phyloP scores from a whole-genome alignment of 2,329 filamentous ascomycete species.

The Xylaria sp. region DNA sequence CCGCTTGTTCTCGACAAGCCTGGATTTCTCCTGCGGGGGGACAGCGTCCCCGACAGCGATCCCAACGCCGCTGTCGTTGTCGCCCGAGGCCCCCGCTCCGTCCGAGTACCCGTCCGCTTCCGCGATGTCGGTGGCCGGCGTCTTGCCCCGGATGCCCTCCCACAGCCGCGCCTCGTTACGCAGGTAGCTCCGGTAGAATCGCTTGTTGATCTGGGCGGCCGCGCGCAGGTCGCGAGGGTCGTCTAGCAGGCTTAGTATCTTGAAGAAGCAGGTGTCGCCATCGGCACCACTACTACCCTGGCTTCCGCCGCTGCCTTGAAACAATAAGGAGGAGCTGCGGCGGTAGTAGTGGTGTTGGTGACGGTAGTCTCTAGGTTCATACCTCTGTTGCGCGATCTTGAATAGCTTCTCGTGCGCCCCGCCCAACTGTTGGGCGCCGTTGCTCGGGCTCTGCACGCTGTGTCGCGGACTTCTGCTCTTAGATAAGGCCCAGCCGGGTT shows the following conservation, averaged over 20 bases:
- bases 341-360: not conserved
- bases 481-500: constrained; percentile 60
- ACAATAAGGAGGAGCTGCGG: not conserved
- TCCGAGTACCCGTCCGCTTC: constrained; percentile 11
- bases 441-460: constrained; percentile 44
- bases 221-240: constrained; percentile 57
- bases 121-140: not conserved
- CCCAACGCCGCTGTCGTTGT: not conserved
- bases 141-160: constrained; percentile 1
- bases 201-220: constrained; percentile 56
- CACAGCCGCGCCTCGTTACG: constrained; percentile 23
- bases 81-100: not conserved
- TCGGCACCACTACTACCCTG: not conserved
- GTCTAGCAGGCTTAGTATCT: constrained; percentile 55
- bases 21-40: constrained; percentile 20
- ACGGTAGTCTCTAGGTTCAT: constrained; percentile 11
- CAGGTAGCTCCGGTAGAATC: constrained; percentile 52
- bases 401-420: constrained; percentile 46
- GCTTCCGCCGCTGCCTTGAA: not conserved
- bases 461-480: constrained; percentile 29
- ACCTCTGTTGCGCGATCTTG: constrained; percentile 18
- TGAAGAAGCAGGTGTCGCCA: constrained; percentile 52
- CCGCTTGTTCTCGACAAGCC: constrained; percentile 24
- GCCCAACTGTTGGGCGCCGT: constrained; percentile 46
- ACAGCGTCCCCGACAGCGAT: not conserved